phyloP scores from a whole-genome alignment of 1,139 yeast species.

The Candida tropicalis region DNA sequence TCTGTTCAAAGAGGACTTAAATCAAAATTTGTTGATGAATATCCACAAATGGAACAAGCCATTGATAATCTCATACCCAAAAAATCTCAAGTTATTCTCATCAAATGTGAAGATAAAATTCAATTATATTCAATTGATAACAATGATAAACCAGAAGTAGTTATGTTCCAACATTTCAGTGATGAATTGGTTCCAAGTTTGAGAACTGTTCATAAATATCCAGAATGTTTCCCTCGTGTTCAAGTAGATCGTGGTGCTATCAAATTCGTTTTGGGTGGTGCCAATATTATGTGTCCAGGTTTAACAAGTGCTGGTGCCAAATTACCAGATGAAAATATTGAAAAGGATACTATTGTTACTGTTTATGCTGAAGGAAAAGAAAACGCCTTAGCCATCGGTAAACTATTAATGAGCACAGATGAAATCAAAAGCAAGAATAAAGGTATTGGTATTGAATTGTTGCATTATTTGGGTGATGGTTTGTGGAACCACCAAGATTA shows the following conservation, averaged over 20 bases:
- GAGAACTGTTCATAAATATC: constrained; percentile 78
- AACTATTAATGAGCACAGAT: constrained; percentile 83
- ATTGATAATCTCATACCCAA: constrained; percentile 88
- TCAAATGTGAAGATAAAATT: constrained; percentile 89
- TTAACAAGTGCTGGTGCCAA: constrained; percentile 87
- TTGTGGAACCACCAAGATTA: constrained; percentile 63
- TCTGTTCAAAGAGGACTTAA: constrained; percentile 88
- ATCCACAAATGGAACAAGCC: constrained; percentile 69
- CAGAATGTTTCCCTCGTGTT: constrained; percentile 79
- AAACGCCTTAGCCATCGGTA: constrained; percentile 87
- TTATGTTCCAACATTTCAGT: constrained; percentile 74
- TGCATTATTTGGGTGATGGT: constrained; percentile 90
- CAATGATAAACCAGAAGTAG: constrained; percentile 32
- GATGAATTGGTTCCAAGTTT: constrained; percentile 83
- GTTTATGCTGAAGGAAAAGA: constrained; percentile 94
- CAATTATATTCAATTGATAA: constrained; percentile 62
- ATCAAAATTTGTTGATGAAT: constrained; percentile 69
- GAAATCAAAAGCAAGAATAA: constrained; percentile 84
- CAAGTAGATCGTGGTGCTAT: constrained; percentile 97
- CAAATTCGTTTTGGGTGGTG: constrained; percentile 91
- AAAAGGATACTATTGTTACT: constrained; percentile 70
- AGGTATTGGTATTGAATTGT: constrained; percentile 86
- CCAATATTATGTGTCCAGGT: constrained; percentile 98
- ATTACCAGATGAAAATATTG: constrained; percentile 71
- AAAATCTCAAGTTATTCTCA: constrained; percentile 79